Evolutionary conservation across 2,329 filamentous ascomycete species (phyloP).

Genomic region (Fusarium citri): DNA sequence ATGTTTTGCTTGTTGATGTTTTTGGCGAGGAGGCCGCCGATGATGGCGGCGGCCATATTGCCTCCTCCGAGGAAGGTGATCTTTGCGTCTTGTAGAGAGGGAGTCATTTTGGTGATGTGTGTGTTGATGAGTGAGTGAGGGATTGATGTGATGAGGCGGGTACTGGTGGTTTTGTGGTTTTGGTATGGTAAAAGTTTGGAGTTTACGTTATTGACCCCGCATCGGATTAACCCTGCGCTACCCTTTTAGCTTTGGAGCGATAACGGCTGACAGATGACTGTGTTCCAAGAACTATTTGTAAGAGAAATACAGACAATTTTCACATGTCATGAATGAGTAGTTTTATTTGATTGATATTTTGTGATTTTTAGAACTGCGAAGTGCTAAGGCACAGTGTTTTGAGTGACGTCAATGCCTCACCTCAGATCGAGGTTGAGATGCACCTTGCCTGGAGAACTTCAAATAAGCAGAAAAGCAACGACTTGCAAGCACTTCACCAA

Average conservation of each 20-base stretch:
- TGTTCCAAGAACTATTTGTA: neutral
- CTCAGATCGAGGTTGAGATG: neutral
- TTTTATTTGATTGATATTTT: too few species aligned
- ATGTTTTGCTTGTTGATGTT: conserved; percentile 58
- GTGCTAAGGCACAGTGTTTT: too few species aligned
- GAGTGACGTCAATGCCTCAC: neutral
- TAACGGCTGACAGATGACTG: conserved; percentile 12
- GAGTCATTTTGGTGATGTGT: conserved; percentile 37
- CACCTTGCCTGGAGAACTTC: accelerated
- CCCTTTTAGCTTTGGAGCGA: conserved; percentile 29
- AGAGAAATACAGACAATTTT: neutral
- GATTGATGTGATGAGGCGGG: neutral
- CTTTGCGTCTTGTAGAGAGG: conserved; percentile 48
- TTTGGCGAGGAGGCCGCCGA: conserved; percentile 59
- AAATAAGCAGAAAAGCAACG: accelerated
- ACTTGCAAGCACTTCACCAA: accelerated
- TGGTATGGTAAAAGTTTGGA: conserved; percentile 34
- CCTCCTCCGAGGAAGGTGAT: conserved; percentile 59
- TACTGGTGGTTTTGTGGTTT: conserved; percentile 1
- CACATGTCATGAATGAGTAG: neutral
- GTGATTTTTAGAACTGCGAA: too few species aligned
- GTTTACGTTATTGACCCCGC: conserved; percentile 32
- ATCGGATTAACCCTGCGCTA: conserved; percentile 38
- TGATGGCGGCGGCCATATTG: conserved; percentile 66
- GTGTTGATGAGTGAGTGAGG: neutral